These are phyloP conservation scores for Xerocomus potaroensis DNA, from an alignment of 768 basidiomycete genomes.

Conservation along the genomic window DNA sequence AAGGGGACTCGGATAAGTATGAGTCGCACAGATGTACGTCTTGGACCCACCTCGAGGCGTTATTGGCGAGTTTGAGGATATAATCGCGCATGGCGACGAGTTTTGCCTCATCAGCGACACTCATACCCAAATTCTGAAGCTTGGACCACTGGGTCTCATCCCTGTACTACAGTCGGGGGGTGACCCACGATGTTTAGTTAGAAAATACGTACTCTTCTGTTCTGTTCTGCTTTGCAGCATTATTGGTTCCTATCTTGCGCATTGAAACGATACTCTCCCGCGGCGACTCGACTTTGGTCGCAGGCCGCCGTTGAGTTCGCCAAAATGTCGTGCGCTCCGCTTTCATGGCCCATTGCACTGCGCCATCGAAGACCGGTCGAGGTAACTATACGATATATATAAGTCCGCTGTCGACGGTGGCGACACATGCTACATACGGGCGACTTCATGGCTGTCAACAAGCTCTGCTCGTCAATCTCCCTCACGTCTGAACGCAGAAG, in stretches of 20 bases:
- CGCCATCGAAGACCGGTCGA: conserved; percentile 78
- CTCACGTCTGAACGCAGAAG: conserved; percentile 81
- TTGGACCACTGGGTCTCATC: conserved; percentile 74
- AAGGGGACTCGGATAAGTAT: conserved; percentile 1
- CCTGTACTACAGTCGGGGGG: conserved; percentile 36
- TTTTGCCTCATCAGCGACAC: conserved; percentile 74
- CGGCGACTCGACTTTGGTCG: conserved; percentile 57
- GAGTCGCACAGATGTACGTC: neutral
- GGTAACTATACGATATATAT: conserved; percentile 37
- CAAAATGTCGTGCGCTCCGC: conserved; percentile 79
- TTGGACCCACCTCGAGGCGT: conserved; percentile 60
- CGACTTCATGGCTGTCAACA: conserved; percentile 74
- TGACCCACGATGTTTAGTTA: neutral
- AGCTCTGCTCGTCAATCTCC: conserved; percentile 63
- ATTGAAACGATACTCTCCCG: conserved; percentile 68
- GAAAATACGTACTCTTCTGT: conserved; percentile 69
- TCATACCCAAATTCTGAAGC: conserved; percentile 87
- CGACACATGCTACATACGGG: conserved; percentile 50
- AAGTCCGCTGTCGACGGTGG: neutral
- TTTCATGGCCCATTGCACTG: conserved; percentile 85
- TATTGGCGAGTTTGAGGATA: conserved; percentile 76
- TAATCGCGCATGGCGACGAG: conserved; percentile 87
- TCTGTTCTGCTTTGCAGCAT: conserved; percentile 41
- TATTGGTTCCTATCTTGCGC: conserved; percentile 46
- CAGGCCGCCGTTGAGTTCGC: conserved; percentile 49